Evolutionary conservation across 352 stramenopile genomes (phyloP).

Genomic region (Phytophthora sansomeana): DNA sequence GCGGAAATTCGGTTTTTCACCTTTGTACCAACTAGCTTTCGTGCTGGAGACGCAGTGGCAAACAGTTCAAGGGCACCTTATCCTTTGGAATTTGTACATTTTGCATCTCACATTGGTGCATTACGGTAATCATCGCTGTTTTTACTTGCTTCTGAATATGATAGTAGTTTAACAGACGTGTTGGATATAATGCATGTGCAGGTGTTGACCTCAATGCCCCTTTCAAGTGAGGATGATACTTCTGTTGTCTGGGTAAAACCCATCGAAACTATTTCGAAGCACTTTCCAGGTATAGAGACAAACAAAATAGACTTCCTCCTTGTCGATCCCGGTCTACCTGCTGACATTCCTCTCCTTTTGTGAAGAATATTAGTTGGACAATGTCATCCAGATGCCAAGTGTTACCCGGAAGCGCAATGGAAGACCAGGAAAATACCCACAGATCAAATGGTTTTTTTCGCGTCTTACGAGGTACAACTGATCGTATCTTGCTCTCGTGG

Average conservation of each 20-base stretch:
- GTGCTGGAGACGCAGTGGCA: not conserved
- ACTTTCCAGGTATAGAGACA: not conserved
- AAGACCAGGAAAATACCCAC: not conserved
- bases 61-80: not conserved
- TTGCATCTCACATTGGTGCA: not conserved
- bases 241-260: no score
- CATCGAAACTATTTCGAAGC: not conserved
- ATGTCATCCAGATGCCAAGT: not conserved
- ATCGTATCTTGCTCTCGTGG: conserved; percentile 1
- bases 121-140: not conserved
- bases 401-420: no score
- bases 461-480: not conserved
- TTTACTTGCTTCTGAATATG: not conserved
- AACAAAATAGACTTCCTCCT: not conserved
- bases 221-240: not conserved
- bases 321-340: no score
- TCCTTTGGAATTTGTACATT: not conserved
- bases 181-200: not conserved
- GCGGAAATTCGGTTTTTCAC: not conserved
- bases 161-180: no score
- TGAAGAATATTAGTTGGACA: not conserved
- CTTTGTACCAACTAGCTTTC: not conserved
- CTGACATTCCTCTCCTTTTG: no score
- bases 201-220: conserved; percentile 8
- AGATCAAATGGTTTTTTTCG: not conserved